phyloP scores from a whole-genome alignment of 2,329 filamentous ascomycete species.

The Penicillium glabrum region DNA sequence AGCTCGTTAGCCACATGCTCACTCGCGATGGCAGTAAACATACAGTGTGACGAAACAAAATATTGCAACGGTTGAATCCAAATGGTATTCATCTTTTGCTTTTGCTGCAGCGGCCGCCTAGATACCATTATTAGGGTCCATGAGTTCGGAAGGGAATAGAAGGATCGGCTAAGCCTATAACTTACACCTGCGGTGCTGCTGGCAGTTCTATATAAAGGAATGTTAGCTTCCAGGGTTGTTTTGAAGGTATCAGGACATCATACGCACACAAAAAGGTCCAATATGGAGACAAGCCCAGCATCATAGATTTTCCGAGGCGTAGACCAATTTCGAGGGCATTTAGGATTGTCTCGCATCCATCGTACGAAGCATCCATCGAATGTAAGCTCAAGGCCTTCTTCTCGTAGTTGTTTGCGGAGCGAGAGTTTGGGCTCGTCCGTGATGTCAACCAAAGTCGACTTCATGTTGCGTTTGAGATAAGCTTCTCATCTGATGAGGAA shows the following conservation, averaged over 20 bases:
- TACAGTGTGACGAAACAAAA: conserved; percentile 34
- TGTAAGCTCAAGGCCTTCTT: conserved; percentile 30
- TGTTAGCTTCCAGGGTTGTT: conserved; percentile 7
- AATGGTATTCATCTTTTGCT: conserved; percentile 27
- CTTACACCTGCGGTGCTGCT: conserved; percentile 37
- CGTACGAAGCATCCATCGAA: conserved; percentile 31
- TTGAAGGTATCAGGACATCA: not conserved
- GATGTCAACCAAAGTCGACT: conserved; percentile 4
- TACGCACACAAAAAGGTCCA: conserved; percentile 36
- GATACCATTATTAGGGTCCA: too few species aligned
- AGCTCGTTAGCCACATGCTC: not conserved
- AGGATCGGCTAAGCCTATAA: not conserved
- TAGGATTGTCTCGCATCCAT: conserved; percentile 30
- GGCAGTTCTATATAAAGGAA: conserved; percentile 27
- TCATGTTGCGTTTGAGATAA: conserved; percentile 9
- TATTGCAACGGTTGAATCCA: conserved; percentile 26
- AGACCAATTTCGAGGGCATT: conserved; percentile 35
- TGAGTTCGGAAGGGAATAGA: too few species aligned
- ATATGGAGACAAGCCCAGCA: conserved; percentile 25
- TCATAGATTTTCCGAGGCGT: conserved; percentile 29
- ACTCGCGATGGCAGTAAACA: not conserved
- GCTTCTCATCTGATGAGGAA: not conserved
- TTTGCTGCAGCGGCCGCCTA: conserved; percentile 31
- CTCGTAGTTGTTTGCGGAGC: conserved; percentile 18
- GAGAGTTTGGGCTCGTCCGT: conserved; percentile 13